phyloP scores from a whole-genome alignment of 2,329 filamentous ascomycete genomes.

The Venturia effusa region DNA sequence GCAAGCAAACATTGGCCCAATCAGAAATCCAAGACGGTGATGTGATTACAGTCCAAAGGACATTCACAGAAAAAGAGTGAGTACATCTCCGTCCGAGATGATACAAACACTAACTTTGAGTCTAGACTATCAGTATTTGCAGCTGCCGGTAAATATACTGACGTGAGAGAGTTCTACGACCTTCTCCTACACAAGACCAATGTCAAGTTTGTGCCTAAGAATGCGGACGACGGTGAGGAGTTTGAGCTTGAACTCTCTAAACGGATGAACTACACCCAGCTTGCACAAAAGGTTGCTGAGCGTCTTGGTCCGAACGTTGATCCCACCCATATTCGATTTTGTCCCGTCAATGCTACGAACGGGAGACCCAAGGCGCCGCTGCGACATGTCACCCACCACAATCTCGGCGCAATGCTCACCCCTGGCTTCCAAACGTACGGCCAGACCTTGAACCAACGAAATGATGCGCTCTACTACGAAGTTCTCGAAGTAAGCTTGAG shows the following conservation, averaged over 20 bases:
- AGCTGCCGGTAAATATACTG: slow-evolving; percentile 39
- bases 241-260: slow-evolving; percentile 75
- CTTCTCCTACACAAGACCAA: slow-evolving; percentile 76
- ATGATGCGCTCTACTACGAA: slow-evolving; percentile 82
- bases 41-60: slow-evolving; percentile 85
- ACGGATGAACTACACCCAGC: slow-evolving; percentile 81
- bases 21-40: slow-evolving; percentile 96
- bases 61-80: slow-evolving; percentile 38
- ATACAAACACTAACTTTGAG: not conserved
- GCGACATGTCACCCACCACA: slow-evolving; percentile 60
- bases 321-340: slow-evolving; percentile 82
- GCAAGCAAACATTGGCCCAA: slow-evolving; percentile 76
- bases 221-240: slow-evolving; percentile 42
- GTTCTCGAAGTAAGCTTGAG: slow-evolving; percentile 87
- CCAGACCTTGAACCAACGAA: slow-evolving; percentile 54
- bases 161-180: slow-evolving; percentile 84
- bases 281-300: slow-evolving; percentile 73
- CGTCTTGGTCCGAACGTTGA: slow-evolving; percentile 54
- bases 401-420: slow-evolving; percentile 67
- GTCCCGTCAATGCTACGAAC: slow-evolving; percentile 66
- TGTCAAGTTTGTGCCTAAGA: slow-evolving; percentile 64
- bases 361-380: slow-evolving; percentile 70
- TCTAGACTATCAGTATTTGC: slow-evolving; percentile 17
- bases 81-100: not conserved
- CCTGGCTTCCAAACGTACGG: slow-evolving; percentile 62